Evolutionary conservation across 129 eudicot genomes (phyloP).

Genomic region (Flaveria sonorensis): DNA sequence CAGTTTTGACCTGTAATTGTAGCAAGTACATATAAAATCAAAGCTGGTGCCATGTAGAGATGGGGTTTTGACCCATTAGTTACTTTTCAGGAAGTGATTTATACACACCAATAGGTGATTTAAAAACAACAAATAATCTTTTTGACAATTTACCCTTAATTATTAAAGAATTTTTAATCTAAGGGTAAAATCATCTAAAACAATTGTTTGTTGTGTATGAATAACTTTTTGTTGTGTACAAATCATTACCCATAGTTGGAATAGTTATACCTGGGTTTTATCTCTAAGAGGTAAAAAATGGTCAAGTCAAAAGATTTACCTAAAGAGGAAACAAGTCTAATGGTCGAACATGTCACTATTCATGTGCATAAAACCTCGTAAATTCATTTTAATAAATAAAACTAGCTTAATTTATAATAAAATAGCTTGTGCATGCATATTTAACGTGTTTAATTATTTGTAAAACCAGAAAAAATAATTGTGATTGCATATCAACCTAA

Average conservation of each 20-base stretch:
- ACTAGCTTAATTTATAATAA: not conserved
- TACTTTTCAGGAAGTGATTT: too few species aligned
- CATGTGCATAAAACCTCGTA: not conserved
- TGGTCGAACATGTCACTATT: not conserved
- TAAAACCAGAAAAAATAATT: not conserved
- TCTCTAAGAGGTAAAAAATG: not conserved
- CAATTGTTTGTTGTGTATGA: not conserved
- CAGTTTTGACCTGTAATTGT: slow-evolving; percentile 56
- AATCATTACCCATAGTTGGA: too few species aligned
- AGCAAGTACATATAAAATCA: not conserved
- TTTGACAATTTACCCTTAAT: not conserved
- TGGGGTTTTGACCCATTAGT: too few species aligned
- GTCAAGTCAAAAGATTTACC: not conserved
- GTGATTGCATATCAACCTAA: not conserved
- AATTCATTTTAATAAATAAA: not conserved
- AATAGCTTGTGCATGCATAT: not conserved
- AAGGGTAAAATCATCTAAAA: not conserved
- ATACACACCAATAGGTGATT: not conserved
- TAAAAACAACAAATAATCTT: not conserved
- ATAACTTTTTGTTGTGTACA: not conserved
- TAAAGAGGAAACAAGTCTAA: not conserved
- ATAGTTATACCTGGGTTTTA: not conserved
- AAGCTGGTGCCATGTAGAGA: not conserved
- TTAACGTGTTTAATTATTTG: not conserved
- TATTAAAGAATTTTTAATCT: too few species aligned